phyloP scores from a whole-genome alignment of 306 rosid genomes.

The Vachellia collinsii region DNA sequence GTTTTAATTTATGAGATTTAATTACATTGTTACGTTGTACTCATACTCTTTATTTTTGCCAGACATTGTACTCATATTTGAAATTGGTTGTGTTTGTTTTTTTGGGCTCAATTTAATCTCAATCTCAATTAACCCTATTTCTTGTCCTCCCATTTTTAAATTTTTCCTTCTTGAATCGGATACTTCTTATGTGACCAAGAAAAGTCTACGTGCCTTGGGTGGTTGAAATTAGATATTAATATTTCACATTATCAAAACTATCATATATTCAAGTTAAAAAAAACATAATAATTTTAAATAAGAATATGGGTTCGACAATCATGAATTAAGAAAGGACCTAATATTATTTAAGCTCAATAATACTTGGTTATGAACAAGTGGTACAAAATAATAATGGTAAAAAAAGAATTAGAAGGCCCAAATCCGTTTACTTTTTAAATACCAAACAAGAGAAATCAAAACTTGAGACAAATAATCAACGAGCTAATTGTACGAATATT shows the following conservation, averaged over 20 bases:
- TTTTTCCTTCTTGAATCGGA: background rate
- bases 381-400: background rate
- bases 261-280: no score
- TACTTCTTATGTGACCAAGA: background rate
- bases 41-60: background rate
- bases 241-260: no score
- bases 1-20: background rate
- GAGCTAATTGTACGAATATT: background rate
- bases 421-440: background rate
- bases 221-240: background rate
- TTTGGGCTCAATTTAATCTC: background rate
- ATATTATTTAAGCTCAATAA: no score
- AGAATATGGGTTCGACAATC: no score
- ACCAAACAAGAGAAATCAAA: background rate
- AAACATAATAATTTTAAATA: no score
- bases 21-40: background rate
- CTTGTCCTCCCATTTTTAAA: background rate
- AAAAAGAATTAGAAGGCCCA: background rate
- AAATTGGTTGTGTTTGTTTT: background rate
- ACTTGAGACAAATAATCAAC: background rate
- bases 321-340: no score
- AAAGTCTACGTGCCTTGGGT: background rate
- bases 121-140: background rate
- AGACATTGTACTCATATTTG: background rate
- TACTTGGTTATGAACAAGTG: background rate